Percentiles rank a stretch among this genome's conserved stretches.
These are phyloP conservation scores for Lactarius pseudohatsudake DNA, from an alignment of 768 basidiomycete genomes.

Conservation along the genomic window DNA sequence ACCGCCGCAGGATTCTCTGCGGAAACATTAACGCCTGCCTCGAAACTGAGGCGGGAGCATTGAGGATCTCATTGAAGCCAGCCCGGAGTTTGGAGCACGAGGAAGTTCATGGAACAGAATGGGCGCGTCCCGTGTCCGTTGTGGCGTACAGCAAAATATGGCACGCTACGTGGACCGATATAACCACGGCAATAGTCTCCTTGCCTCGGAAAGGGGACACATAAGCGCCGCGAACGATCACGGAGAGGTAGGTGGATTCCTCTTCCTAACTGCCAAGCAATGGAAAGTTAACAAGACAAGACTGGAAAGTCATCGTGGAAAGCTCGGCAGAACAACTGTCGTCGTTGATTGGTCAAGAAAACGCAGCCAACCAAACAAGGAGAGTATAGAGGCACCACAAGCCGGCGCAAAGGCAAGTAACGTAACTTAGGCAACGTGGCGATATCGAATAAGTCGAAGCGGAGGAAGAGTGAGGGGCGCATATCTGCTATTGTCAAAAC, in stretches of 20 bases:
- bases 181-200: not conserved
- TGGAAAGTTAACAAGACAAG: not conserved
- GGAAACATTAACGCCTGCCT: not conserved
- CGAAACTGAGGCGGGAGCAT: not conserved
- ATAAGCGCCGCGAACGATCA: not conserved
- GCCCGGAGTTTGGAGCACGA: not conserved
- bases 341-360: not conserved
- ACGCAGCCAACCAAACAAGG: not conserved
- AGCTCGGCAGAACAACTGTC: not conserved
- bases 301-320: not conserved
- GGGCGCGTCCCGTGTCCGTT: not conserved
- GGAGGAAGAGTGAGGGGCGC: not conserved
- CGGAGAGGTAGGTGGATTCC: not conserved
- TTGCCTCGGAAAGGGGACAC: not conserved
- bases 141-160: not conserved
- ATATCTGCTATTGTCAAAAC: not conserved
- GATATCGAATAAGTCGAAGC: not conserved
- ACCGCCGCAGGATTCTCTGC: not conserved
- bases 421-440: not conserved
- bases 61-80: not conserved
- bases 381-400: not conserved
- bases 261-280: not conserved
- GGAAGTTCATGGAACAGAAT: not conserved
- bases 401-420: not conserved
- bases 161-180: not conserved